phyloP scores from a whole-genome alignment of 2,329 filamentous ascomycete genomes.

The Talaromyces piceae region DNA sequence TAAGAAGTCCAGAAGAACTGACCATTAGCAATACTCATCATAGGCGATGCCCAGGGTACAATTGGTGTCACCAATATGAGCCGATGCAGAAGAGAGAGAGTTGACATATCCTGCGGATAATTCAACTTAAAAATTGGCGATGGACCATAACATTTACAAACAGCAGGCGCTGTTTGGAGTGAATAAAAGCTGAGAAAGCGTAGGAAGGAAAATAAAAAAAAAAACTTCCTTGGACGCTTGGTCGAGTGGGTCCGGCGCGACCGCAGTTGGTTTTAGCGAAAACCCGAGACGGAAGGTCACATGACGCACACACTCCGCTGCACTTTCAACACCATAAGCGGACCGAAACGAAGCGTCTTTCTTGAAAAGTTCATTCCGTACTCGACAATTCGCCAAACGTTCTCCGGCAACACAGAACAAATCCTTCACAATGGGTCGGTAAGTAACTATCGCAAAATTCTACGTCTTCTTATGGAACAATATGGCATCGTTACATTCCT shows the following conservation, averaged over 20 bases:
- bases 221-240: neutral
- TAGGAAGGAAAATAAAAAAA: neutral
- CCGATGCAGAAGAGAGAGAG: no score
- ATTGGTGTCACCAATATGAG: neutral
- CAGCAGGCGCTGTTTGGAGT: no score
- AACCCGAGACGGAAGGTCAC: constrained; percentile 8
- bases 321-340: constrained; percentile 4
- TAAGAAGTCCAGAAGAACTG: constrained; percentile 1
- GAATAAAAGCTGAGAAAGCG: neutral
- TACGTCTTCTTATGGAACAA: neutral
- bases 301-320: constrained; percentile 11
- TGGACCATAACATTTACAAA: no score
- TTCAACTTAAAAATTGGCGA: no score
- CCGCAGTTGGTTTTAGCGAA: constrained; percentile 7
- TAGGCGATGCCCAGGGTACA: no score
- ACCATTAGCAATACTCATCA: neutral
- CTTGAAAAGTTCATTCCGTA: constrained; percentile 1
- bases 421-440: constrained; percentile 17
- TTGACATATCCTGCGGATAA: no score
- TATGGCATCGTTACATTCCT: neutral
- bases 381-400: constrained; percentile 13
- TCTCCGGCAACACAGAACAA: constrained; percentile 9
- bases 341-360: constrained; percentile 1
- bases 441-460: neutral
- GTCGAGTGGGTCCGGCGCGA: neutral